These are phyloP conservation scores for Neospermospora avenae DNA, from an alignment of 2,329 filamentous ascomycete genomes.

Conservation along the genomic window DNA sequence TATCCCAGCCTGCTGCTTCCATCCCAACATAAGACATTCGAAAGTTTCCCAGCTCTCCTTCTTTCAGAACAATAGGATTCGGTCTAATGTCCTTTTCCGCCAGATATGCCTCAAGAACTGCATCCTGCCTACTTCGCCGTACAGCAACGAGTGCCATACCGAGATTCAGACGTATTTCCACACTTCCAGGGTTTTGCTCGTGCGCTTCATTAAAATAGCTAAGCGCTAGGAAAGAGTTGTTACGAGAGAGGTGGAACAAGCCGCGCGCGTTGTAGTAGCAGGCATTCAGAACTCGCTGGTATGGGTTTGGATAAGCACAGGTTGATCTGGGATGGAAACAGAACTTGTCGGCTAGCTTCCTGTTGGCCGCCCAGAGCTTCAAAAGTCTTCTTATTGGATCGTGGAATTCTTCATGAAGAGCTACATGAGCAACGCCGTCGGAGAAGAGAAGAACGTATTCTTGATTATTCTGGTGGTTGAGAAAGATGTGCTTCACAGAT, in stretches of 20 bases:
- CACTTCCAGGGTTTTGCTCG: not conserved
- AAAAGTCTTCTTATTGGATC: not conserved
- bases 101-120: not conserved
- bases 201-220: conserved; percentile 6
- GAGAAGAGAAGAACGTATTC: conserved; percentile 7
- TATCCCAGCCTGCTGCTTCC: not conserved
- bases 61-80: not conserved
- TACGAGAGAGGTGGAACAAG: not conserved
- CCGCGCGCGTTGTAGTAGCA: conserved; percentile 6
- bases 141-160: not conserved
- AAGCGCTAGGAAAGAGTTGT: not conserved
- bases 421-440: not conserved
- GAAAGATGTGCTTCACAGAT: not conserved
- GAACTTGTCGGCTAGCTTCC: not conserved
- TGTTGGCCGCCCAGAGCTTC: not conserved
- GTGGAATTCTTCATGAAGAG: not conserved
- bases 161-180: not conserved
- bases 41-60: not conserved
- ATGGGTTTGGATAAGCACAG: not conserved
- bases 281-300: not conserved
- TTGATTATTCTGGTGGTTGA: conserved; percentile 3
- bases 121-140: not conserved
- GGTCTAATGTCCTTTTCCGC: not conserved
- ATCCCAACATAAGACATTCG: not conserved
- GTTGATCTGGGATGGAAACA: not conserved